Evolutionary conservation across 139 green algal genomes (phyloP).

Genomic region (Tetraselmis striata): DNA sequence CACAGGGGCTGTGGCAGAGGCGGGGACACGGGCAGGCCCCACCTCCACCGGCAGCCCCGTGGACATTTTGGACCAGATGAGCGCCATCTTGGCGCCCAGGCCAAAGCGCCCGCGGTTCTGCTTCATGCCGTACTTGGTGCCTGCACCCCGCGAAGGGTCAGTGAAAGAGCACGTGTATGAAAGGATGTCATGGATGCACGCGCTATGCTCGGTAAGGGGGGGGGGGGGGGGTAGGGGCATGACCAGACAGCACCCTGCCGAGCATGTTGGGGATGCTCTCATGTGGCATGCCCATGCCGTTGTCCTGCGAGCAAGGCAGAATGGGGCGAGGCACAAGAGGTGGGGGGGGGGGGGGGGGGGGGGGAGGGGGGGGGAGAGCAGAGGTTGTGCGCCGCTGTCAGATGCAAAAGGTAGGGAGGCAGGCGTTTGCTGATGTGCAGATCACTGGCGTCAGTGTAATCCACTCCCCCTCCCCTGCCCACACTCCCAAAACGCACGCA

Average conservation of each 20-base stretch:
- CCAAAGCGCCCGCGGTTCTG: constrained; percentile 96
- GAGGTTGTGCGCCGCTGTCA: too few species aligned
- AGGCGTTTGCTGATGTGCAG: too few species aligned
- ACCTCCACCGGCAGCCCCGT: constrained; percentile 91
- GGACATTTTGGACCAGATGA: constrained; percentile 96
- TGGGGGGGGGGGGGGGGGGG: not conserved
- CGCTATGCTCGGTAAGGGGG: too few species aligned
- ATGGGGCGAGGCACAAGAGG: not conserved
- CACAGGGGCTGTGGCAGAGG: too few species aligned
- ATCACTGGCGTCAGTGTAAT: not conserved
- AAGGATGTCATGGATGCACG: too few species aligned
- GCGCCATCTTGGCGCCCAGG: constrained; percentile 94
- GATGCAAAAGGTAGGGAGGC: too few species aligned
- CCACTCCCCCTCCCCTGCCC: not conserved
- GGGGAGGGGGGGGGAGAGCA: too few species aligned
- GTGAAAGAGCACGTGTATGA: too few species aligned
- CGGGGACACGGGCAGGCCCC: too few species aligned
- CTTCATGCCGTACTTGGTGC: constrained; percentile 93
- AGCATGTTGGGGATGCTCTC: constrained; percentile 94
- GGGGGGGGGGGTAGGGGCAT: constrained; percentile 5
- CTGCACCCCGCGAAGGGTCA: too few species aligned
- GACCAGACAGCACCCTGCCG: constrained; percentile 72
- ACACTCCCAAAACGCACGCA: not conserved
- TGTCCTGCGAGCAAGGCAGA: constrained; percentile 60
- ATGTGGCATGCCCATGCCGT: constrained; percentile 90